Evolutionary conservation across 2,329 filamentous ascomycete genomes (phyloP), one percentile per base, ranked within the genome.

Genomic region (Alternaria sp.): DNA sequence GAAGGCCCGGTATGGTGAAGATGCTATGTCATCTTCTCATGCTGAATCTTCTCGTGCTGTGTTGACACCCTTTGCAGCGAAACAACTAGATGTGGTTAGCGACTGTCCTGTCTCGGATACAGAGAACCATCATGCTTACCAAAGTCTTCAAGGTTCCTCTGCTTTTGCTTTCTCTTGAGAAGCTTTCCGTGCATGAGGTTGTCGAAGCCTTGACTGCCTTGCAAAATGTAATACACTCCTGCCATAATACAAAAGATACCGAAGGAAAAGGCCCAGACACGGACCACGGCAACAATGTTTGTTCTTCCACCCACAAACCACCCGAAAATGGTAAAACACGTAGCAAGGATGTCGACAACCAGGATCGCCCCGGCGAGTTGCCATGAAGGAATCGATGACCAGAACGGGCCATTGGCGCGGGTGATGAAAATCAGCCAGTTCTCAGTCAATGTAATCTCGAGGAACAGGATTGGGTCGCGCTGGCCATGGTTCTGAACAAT

Each of bases 391-490:
- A 93, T 87, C 24, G 91, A 94, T 3, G 91, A 93, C 92, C 92
- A 96, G 86, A 96, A 94, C 55, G 92, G 92, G 74, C 93, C 92
- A 81, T 94, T 94, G 81, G 92, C 91, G 85, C 93, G 92, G 67
- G 93, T 96, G 82, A 96, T 94, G 85, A 97, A 96, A 81, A 97
- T 97, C 53, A 96, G 87, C 93, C 93, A 96, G 84, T 96, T 97
- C 86, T 96, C 92, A 62, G 93, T 94, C 55, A 96, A 87, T 12
- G 91, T 92, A 79, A 96, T 92, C 82, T 96, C 88, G 38, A 97
- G 89, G 87, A 96, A 96, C 74, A 97, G 81, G 59, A 96, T 89
- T 71, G 89, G 88, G 70, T 96, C 92, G 56, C 91, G 83, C 76
- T 89, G 87, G 86, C 93, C 93, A 72, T 90, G 91, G 83, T 95